Percentiles rank a stretch among this genome's conserved stretches.
These are phyloP conservation scores for Fusarium staphyleae DNA, from an alignment of 2,329 filamentous ascomycete species.

Conservation along the genomic window DNA sequence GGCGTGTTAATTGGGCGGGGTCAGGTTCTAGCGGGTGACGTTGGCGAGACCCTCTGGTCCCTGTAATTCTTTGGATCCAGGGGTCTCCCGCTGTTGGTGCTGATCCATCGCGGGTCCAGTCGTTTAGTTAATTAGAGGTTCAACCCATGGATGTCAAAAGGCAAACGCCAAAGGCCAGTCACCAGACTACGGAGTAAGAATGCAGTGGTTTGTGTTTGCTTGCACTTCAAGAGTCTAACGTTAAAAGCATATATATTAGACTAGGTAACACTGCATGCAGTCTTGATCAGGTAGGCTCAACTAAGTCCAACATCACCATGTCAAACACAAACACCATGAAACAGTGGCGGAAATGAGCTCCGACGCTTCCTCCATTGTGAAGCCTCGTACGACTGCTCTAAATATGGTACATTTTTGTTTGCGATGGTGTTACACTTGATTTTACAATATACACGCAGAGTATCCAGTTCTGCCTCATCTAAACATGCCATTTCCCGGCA, in stretches of 20 bases:
- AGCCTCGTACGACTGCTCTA: too few species aligned
- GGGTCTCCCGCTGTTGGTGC: background rate
- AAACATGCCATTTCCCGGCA: conserved; percentile 2
- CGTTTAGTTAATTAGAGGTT: background rate
- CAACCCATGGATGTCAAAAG: background rate
- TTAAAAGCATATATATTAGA: too few species aligned
- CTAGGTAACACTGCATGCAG: too few species aligned
- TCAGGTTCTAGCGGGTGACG: conserved; percentile 14
- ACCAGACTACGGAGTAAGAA: background rate
- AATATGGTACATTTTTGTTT: background rate
- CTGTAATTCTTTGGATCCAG: conserved; percentile 3
- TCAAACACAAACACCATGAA: conserved; percentile 3
- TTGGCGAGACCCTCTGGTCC: conserved; percentile 9
- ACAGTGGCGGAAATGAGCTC: conserved; percentile 8
- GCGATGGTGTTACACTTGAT: conserved; percentile 22
- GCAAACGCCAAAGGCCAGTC: background rate
- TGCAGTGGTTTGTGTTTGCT: background rate
- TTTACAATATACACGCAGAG: conserved; percentile 25
- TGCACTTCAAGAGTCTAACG: background rate
- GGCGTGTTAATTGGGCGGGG: too few species aligned
- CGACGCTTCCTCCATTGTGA: background rate
- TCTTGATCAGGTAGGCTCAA: too few species aligned
- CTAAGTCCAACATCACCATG: background rate
- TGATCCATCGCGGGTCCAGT: background rate
- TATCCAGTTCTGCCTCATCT: conserved; percentile 4